Base-by-base conservation (phyloP, 495 filamentous ascomycete genomes). In the Aspergillus biplanus region DNA sequence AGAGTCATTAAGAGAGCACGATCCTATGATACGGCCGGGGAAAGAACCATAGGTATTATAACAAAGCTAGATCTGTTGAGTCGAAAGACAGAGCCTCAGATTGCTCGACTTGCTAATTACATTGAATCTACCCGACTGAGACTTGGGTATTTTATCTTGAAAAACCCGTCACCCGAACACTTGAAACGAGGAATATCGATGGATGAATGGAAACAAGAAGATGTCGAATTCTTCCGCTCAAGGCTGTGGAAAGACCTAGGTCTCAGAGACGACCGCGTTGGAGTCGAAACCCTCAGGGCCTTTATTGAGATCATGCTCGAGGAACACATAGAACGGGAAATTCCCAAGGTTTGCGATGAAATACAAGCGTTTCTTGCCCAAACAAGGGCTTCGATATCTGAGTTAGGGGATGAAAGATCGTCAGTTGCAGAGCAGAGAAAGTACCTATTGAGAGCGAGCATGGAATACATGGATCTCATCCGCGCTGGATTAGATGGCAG, bases 1-100 rank as follows among this genome's bases (percentile, higher is more conserved):
- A 61, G 65, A 2, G 79, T 89, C 27, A 66, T 87, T 11, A 63
- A 76, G n/a, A 64, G 75, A 6, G 78, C 78, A 6, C 69, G 76
- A 39, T 64, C 66, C n/a, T 73, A 78, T 31, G 85, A 87, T 52
- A 67, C 74, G 2, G 68, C 66, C 8, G 78, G 82, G 0, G 44
- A 69, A 2, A 70, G 85, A 31, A 88, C 85, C 0, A 68, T 90
- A 3, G 86, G 85, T 0, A 82, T 85, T 21, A 82, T 85, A 33
- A 83, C 81, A 2, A 85, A 86, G 58, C 83, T 78, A 0, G 77
- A 85, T 67, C 73, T 79, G 5, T 75, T 79, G 56, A 78, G 77
- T 37, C 34, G 32, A 2, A 65, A 67, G 0, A 72, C 77, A 0
- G 71, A 79, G 47, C 21, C 37, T 8, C 65, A 70, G 21, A 65